Conservation (phyloP, 768 basidiomycete species). For the Hemileccinum impolitum region DNA sequence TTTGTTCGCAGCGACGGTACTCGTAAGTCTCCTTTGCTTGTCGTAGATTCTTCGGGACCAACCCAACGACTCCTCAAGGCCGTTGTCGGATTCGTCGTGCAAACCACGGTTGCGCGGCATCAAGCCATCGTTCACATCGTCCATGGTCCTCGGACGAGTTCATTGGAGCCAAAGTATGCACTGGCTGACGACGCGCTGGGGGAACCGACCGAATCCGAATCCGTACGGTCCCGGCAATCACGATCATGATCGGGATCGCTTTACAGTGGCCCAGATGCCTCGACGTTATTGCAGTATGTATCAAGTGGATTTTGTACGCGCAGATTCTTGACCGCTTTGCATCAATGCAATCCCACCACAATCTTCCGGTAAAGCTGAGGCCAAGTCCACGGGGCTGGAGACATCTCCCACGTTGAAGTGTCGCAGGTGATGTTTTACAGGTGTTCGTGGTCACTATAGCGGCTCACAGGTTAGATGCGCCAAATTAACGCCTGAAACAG, state of each 20-base stretch:
- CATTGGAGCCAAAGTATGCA: slow-evolving; percentile 2
- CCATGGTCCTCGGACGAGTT: neutral
- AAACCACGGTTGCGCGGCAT: slow-evolving; percentile 30
- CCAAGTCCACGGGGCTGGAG: too few species aligned
- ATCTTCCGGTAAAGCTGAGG: neutral
- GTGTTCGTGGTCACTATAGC: too few species aligned
- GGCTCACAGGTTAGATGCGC: too few species aligned
- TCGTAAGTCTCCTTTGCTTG: slow-evolving; percentile 35
- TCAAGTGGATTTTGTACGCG: neutral
- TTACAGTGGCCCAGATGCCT: neutral
- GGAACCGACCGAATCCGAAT: slow-evolving; percentile 9
- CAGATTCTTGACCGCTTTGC: too few species aligned
- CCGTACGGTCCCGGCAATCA: neutral
- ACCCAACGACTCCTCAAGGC: slow-evolving; percentile 13
- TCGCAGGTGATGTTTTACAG: too few species aligned
- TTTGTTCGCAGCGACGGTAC: slow-evolving; percentile 51
- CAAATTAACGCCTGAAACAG: too few species aligned
- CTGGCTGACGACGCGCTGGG: slow-evolving; percentile 23
- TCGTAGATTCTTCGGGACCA: neutral
- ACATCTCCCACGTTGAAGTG: too few species aligned
- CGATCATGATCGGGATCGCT: neutral
- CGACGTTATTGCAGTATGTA: neutral
- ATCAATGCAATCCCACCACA: neutral
- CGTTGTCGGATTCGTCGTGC: slow-evolving; percentile 31
- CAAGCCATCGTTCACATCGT: slow-evolving; percentile 28